These are phyloP conservation scores for Arthrobotrys pseudoclavata DNA, from an alignment of 2,329 filamentous ascomycete genomes.

Conservation along the genomic window DNA sequence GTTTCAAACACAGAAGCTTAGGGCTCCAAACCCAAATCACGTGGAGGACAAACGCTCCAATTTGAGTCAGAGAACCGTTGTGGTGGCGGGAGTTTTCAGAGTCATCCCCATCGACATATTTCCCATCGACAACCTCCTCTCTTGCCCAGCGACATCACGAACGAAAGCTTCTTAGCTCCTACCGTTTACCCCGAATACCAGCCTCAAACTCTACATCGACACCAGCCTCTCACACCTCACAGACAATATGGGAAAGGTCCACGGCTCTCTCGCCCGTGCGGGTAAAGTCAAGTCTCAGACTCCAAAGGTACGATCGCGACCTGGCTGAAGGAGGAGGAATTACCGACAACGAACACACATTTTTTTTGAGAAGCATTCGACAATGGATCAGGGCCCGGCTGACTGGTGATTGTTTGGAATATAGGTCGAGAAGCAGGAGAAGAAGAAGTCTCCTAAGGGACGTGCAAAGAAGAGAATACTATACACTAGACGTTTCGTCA, in stretches of 20 bases:
- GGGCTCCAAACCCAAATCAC: slow-evolving; percentile 53
- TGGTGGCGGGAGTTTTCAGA: slow-evolving; percentile 49
- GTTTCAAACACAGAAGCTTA: slow-evolving; percentile 13
- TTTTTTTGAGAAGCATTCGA: neutral
- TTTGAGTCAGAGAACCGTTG: slow-evolving; percentile 37
- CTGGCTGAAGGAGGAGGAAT: slow-evolving; percentile 15
- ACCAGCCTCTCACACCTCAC: slow-evolving; percentile 11
- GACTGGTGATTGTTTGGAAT: slow-evolving; percentile 48
- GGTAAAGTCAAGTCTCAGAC: slow-evolving; percentile 99
- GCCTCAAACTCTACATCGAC: slow-evolving; percentile 21
- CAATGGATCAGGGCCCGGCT: slow-evolving; percentile 52
- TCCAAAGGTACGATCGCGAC: slow-evolving; percentile 78
- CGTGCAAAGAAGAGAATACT: slow-evolving; percentile 92
- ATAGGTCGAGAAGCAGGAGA: slow-evolving; percentile 90
- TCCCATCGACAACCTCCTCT: slow-evolving; percentile 38
- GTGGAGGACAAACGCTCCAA: slow-evolving; percentile 44
- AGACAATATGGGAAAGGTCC: slow-evolving; percentile 87
- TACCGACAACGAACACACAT: neutral
- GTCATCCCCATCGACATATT: slow-evolving; percentile 13
- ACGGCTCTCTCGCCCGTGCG: slow-evolving; percentile 94
- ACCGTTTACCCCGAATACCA: slow-evolving; percentile 12
- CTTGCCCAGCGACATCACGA: slow-evolving; percentile 23
- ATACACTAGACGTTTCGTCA: slow-evolving; percentile 98
- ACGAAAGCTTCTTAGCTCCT: slow-evolving; percentile 8
- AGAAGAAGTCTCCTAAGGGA: slow-evolving; percentile 96